Evolutionary conservation across 2,329 filamentous ascomycete genomes (phyloP).

Genomic region (Fusarium sp.): DNA sequence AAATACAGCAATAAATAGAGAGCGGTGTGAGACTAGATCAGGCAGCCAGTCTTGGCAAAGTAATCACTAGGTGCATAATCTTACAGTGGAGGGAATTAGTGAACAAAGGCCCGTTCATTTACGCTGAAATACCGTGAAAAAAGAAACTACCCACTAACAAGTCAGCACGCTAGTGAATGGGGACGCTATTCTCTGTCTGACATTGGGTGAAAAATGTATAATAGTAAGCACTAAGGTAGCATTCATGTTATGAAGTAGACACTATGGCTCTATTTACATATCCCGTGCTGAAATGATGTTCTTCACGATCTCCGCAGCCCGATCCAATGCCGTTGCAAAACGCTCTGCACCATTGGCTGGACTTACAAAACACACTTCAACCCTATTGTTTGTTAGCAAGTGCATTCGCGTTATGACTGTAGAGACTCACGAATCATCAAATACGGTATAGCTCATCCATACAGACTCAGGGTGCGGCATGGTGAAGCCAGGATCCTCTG

Average conservation of each 20-base stretch:
- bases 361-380: constrained; percentile 7
- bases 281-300: neutral
- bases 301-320: constrained; percentile 3
- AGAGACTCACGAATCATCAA: constrained; percentile 4
- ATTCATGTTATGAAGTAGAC: neutral
- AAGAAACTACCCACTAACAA: neutral
- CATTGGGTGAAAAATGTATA: neutral
- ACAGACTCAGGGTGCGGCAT: constrained; percentile 12
- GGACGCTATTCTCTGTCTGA: neutral
- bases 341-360: neutral
- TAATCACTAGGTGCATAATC: neutral
- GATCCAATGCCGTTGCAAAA: neutral
- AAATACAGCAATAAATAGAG: neutral
- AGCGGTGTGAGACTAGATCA: neutral
- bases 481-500: constrained; percentile 4
- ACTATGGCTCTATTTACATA: neutral
- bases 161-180: neutral
- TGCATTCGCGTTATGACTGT: fast-evolving
- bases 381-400: neutral
- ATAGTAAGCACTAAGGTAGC: neutral
- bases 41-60: neutral
- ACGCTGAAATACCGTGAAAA: neutral
- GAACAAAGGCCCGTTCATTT: neutral
- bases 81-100: neutral
- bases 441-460: constrained; percentile 4